A percentile compares a stretch with the other conserved stretches of the same genome.
Evolutionary conservation across 495 filamentous ascomycete species (phyloP).

Genomic region (Penicillium alfredii): DNA sequence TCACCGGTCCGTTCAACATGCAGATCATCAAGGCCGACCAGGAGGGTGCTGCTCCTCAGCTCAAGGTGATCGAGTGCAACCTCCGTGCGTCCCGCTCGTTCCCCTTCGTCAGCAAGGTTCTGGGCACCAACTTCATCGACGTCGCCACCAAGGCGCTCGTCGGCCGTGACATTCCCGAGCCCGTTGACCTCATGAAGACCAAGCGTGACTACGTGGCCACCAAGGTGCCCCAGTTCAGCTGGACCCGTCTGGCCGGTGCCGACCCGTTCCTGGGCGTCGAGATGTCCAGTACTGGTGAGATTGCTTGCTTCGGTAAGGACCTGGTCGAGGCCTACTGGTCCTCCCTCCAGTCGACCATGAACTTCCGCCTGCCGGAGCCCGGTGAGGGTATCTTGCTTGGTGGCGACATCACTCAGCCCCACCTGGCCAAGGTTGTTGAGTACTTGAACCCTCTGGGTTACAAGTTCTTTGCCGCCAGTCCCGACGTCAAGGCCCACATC

Average conservation of each 20-base stretch:
- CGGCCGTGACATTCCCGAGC: conserved; percentile 76
- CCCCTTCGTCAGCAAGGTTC: conserved; percentile 95
- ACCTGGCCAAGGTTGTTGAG: conserved; percentile 70
- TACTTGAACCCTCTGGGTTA: conserved; percentile 84
- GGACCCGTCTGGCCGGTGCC: conserved; percentile 96
- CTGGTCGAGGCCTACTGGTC: conserved; percentile 97
- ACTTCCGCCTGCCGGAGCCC: conserved; percentile 90
- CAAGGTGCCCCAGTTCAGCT: conserved; percentile 97
- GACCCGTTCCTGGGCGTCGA: conserved; percentile 98
- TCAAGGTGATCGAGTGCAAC: conserved; percentile 99
- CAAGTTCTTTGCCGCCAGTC: conserved; percentile 83
- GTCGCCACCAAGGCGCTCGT: conserved; percentile 90
- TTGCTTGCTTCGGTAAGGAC: conserved; percentile 96
- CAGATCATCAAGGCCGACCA: conserved; percentile 90
- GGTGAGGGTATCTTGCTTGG: conserved; percentile 94
- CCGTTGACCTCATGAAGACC: conserved; percentile 79
- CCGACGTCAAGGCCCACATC: conserved; percentile 73
- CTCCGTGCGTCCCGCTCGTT: conserved; percentile 95
- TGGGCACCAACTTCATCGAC: conserved; percentile 96
- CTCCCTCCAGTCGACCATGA: conserved; percentile 95
- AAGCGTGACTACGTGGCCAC: conserved; percentile 90
- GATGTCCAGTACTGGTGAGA: conserved; percentile 95
- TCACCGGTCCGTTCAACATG: conserved; percentile 99
- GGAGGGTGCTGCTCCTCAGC: conserved; percentile 61
- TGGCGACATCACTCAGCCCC: conserved; percentile 62